Evolutionary conservation across 1,284 basidiomycete species (phyloP), one percentile per base, ranked within the genome.

Genomic region (Ustilago esculenta): DNA sequence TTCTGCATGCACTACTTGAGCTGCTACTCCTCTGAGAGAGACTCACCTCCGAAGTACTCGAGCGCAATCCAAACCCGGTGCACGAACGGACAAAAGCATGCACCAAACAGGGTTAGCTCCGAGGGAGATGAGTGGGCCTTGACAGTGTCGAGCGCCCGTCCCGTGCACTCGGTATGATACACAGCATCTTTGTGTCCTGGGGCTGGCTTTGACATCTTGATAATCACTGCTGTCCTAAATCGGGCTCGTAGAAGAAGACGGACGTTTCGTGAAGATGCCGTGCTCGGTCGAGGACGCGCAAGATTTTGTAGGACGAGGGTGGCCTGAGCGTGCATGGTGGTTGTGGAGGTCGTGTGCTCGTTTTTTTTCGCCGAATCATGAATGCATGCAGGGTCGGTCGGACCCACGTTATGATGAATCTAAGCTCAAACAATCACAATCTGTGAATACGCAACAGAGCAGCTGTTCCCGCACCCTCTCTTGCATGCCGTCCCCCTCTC

Each of bases 61-160:
- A 90, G 84, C 0, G 85, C 80, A 41, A 89, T 87, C 89, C 89
- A 90, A 2, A 87, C 88, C n/a, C 88, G 83, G 68, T 89, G 88
- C 6, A 88, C 88, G 63, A 85, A 90, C 1, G 88, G 89, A 70
- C 89, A 89, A 80, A 90, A 90, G 87, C 88, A 89, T 56, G 87
- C 87, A 3, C 86, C 83, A 73, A 87, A 88, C 73, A 89, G 87
- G 0, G 87, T 83, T 11, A 89, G 14, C 83, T 72, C 65, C 12
- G 72, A 47, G 4, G 68, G 59, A 4, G 53, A 79, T 84, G 84
- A 9, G 85, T 84, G 77, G 85, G 87, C 63, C 81, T 79, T 27
- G 80, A 87, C 88, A 0, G 86, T 86, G 67, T 85, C 77, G 3
- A 84, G 85, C 2, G 89, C 88, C 6, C 72, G 75, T 1, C 86